phyloP scores from a whole-genome alignment of 805 yeast genomes.

The Saccharomyces eubayanus region DNA sequence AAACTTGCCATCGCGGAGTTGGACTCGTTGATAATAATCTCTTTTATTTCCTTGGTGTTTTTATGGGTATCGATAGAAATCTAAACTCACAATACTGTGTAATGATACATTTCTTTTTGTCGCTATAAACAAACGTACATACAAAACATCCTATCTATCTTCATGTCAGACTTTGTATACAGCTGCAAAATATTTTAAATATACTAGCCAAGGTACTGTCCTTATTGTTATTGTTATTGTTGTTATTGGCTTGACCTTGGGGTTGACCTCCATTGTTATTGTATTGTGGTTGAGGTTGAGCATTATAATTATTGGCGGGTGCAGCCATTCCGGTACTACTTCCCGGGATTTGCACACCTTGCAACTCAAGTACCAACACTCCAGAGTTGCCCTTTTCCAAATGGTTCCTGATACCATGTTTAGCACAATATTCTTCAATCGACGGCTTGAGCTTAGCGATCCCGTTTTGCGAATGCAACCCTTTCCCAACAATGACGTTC shows the following conservation, averaged over 20 bases:
- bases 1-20: not conserved
- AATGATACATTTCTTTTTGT: not conserved
- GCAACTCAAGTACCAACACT: constrained; percentile 62
- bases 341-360: constrained; percentile 39
- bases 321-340: constrained; percentile 23
- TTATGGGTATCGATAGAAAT: not conserved
- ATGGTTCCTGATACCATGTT: constrained; percentile 51
- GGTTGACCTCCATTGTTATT: constrained; percentile 17
- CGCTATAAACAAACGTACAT: not conserved
- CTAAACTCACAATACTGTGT: not conserved
- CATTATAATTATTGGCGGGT: not conserved
- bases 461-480: constrained; percentile 72
- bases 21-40: not conserved
- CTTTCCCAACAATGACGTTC: constrained; percentile 88
- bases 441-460: constrained; percentile 88
- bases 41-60: not conserved
- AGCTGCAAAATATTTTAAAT: constrained; percentile 30
- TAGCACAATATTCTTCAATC: constrained; percentile 64
- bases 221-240: constrained; percentile 5
- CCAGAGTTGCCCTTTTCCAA: constrained; percentile 72
- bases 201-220: constrained; percentile 16
- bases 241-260: constrained; percentile 24
- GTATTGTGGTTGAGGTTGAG: constrained; percentile 15
- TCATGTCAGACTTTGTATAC: constrained; percentile 22
- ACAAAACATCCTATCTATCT: not conserved